These are phyloP conservation scores for Tubosaeta brunneosetosa DNA, from an alignment of 768 basidiomycete species.

Conservation along the genomic window DNA sequence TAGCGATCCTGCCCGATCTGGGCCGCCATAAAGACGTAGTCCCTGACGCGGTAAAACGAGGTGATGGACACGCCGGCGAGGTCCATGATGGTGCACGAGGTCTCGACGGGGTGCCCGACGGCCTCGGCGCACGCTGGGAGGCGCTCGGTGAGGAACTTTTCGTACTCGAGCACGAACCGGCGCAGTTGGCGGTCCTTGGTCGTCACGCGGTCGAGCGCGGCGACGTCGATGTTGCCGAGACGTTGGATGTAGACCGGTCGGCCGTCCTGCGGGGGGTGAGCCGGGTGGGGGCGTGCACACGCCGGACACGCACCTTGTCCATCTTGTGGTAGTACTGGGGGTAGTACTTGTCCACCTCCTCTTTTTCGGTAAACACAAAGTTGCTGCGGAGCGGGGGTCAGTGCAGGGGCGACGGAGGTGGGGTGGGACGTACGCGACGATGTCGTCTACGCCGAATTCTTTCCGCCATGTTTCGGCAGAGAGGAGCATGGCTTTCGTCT, in stretches of 20 bases:
- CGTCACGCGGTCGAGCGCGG: constrained; percentile 74
- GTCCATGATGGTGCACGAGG: constrained; percentile 96
- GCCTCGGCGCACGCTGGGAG: constrained; percentile 72
- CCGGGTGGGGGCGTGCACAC: no score
- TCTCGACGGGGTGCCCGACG: constrained; percentile 87
- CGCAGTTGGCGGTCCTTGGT: constrained; percentile 84
- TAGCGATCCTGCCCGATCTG: constrained; percentile 86
- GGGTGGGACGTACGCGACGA: constrained; percentile 48
- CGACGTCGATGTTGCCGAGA: constrained; percentile 85
- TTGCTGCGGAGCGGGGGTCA: constrained; percentile 39
- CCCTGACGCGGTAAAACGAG: constrained; percentile 88
- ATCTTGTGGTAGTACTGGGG: constrained; percentile 96
- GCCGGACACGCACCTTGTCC: constrained; percentile 60
- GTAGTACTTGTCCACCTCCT: constrained; percentile 84
- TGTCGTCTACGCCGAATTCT: constrained; percentile 75
- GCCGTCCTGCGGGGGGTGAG: constrained; percentile 58
- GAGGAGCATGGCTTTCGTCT: constrained; percentile 81
- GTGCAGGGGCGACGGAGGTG: not conserved
- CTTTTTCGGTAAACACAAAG: constrained; percentile 84
- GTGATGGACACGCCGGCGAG: constrained; percentile 64
- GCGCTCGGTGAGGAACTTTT: constrained; percentile 76
- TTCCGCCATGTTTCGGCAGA: constrained; percentile 85
- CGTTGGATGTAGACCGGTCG: constrained; percentile 94
- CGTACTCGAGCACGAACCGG: constrained; percentile 90
- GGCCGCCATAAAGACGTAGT: constrained; percentile 76